Conservation (phyloP, 768 basidiomycete genomes). For the Collybia sp. region DNA sequence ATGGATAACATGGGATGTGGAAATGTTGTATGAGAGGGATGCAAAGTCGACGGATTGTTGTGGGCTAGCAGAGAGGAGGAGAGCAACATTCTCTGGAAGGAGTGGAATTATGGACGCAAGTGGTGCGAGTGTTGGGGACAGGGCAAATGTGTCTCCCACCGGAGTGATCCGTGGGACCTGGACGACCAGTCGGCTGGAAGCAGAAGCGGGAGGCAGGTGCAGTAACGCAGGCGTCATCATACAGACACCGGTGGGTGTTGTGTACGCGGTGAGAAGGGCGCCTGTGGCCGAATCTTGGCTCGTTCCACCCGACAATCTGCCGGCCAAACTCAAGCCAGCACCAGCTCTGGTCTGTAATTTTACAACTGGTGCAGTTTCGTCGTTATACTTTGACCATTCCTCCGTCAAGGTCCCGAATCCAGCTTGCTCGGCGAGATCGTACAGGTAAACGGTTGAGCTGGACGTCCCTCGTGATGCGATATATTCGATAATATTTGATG, state of each 20-base stretch:
- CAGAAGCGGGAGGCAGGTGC: constrained; percentile 60
- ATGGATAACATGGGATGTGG: constrained; percentile 72
- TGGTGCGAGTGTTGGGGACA: constrained; percentile 74
- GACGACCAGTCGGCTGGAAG: constrained; percentile 67
- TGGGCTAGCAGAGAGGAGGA: constrained; percentile 81
- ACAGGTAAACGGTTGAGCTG: constrained; percentile 72
- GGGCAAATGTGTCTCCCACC: constrained; percentile 57
- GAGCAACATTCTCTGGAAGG: constrained; percentile 60
- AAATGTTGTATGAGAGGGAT: constrained; percentile 66
- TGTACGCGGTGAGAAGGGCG: constrained; percentile 71
- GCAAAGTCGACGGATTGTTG: constrained; percentile 81
- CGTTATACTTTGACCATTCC: constrained; percentile 46
- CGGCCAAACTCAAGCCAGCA: constrained; percentile 76
- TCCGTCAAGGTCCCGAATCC: constrained; percentile 76
- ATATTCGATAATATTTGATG: constrained; percentile 66
- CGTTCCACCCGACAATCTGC: constrained; percentile 75
- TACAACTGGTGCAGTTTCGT: constrained; percentile 49
- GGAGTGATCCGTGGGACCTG: constrained; percentile 78
- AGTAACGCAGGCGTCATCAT: constrained; percentile 77
- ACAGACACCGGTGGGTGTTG: constrained; percentile 78
- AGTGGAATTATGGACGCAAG: constrained; percentile 56
- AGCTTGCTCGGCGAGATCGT: constrained; percentile 80
- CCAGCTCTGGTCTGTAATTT: constrained; percentile 80
- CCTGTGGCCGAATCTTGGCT: constrained; percentile 60
- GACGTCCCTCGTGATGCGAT: constrained; percentile 50